These are phyloP conservation scores for Quercus agrifolia DNA, from an alignment of 306 rosid genomes.

Conservation along the genomic window DNA sequence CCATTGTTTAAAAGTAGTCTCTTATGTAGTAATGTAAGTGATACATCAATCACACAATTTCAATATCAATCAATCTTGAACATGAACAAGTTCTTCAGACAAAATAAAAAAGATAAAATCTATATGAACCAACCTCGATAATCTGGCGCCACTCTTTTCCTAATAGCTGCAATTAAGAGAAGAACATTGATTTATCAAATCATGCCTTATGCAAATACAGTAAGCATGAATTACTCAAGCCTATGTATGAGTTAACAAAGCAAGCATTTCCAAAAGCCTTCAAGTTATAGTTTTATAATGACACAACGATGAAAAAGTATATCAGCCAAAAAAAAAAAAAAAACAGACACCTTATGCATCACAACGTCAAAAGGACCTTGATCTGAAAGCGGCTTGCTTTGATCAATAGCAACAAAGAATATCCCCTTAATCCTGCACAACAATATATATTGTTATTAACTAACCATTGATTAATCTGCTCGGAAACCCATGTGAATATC, in stretches of 20 bases:
- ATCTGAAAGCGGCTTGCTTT: constrained; percentile 60
- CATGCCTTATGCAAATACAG: too few relatives aligned
- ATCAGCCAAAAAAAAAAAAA: background rate
- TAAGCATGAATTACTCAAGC: too few relatives aligned
- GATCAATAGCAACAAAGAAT: constrained; percentile 78
- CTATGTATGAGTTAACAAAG: background rate
- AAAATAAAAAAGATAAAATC: background rate
- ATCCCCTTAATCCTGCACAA: constrained; percentile 80
- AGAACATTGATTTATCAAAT: too few relatives aligned
- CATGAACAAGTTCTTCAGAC: background rate
- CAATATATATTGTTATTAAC: constrained; percentile 5
- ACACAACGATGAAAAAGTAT: background rate
- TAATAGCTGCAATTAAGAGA: constrained; percentile 53
- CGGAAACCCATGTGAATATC: background rate
- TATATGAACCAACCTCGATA: constrained; percentile 69
- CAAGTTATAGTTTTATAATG: background rate
- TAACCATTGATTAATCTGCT: background rate
- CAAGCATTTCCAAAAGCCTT: background rate
- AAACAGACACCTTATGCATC: constrained; percentile 65
- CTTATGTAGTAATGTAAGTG: constrained; percentile 5
- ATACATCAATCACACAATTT: constrained; percentile 1
- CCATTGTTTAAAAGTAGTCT: constrained; percentile 18
- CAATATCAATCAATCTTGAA: constrained; percentile 12
- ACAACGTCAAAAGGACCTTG: constrained; percentile 93
- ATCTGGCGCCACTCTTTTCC: constrained; percentile 92